phyloP scores from a whole-genome alignment of 805 yeast genomes.

The Starmera amethionina region DNA sequence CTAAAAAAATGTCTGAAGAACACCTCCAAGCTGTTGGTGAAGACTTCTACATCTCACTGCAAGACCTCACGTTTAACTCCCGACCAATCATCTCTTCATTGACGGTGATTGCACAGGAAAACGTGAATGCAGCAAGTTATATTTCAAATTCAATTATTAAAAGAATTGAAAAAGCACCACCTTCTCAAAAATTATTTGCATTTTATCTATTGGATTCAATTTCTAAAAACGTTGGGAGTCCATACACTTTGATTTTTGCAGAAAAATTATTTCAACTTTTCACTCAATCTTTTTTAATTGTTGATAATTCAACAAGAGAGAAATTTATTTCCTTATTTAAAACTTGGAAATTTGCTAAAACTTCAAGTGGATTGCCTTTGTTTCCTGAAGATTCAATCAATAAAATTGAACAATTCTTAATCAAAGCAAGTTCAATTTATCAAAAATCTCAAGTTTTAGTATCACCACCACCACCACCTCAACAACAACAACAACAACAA shows the following conservation, averaged over 20 bases:
- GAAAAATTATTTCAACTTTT: conserved; percentile 59
- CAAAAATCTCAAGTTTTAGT: conserved; percentile 15
- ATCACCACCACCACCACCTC: conserved; percentile 2
- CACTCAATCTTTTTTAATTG: conserved; percentile 68
- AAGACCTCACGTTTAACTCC: conserved; percentile 78
- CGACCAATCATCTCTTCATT: conserved; percentile 80
- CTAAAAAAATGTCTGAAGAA: conserved; percentile 7
- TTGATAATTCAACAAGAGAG: conserved; percentile 63
- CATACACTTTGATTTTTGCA: conserved; percentile 75
- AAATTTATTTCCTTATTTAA: conserved; percentile 70
- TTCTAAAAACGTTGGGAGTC: conserved; percentile 82
- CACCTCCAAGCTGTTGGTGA: conserved; percentile 22
- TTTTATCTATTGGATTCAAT: conserved; percentile 85
- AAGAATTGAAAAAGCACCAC: conserved; percentile 69
- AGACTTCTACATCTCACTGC: conserved; percentile 65
- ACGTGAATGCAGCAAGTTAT: conserved; percentile 63
- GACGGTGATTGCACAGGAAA: conserved; percentile 82
- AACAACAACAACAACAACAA: conserved; percentile 2
- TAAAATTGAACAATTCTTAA: conserved; percentile 65
- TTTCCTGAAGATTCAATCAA: conserved; percentile 64
- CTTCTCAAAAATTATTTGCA: conserved; percentile 75
- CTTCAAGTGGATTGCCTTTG: conserved; percentile 54
- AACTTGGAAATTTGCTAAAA: conserved; percentile 74
- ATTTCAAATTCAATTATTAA: conserved; percentile 67
- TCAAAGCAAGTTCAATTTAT: conserved; percentile 43